phyloP scores from a whole-genome alignment of 768 basidiomycete genomes.

The Lentinula boryana region DNA sequence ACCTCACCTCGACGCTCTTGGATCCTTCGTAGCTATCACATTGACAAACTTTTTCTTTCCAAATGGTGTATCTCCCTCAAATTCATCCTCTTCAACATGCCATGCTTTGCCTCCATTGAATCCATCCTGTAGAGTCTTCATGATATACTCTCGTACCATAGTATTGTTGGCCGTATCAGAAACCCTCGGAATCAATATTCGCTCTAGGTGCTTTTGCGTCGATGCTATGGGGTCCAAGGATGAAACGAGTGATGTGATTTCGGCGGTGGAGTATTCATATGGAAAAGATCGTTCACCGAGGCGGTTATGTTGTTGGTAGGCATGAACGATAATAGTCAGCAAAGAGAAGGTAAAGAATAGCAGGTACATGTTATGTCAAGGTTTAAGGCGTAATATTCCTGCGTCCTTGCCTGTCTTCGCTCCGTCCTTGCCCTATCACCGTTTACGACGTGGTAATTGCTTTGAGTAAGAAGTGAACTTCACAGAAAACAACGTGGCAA shows the following conservation, averaged over 20 bases:
- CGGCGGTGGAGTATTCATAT: not conserved
- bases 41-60: conserved; percentile 81
- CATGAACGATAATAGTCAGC: not conserved
- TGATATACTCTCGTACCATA: conserved; percentile 75
- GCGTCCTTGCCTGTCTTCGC: too few species aligned
- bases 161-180: conserved; percentile 70
- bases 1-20: conserved; percentile 45
- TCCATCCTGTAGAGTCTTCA: conserved; percentile 48
- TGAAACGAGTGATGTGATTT: conserved; percentile 21
- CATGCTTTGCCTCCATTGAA: conserved; percentile 30
- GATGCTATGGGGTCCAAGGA: conserved; percentile 37
- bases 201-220: conserved; percentile 50
- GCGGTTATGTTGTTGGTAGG: not conserved
- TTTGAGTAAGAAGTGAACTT: too few species aligned
- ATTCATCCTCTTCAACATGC: conserved; percentile 84
- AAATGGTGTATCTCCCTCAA: conserved; percentile 74
- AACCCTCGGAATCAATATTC: conserved; percentile 57
- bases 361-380: not conserved
- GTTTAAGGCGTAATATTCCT: too few species aligned
- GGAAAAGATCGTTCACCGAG: not conserved
- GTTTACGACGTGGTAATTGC: too few species aligned
- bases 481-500: too few species aligned
- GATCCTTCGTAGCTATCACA: conserved; percentile 92
- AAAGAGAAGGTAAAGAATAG: not conserved
- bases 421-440: too few species aligned